Conservation (phyloP, 345 rosid genomes). For the Brassica cretica region DNA sequence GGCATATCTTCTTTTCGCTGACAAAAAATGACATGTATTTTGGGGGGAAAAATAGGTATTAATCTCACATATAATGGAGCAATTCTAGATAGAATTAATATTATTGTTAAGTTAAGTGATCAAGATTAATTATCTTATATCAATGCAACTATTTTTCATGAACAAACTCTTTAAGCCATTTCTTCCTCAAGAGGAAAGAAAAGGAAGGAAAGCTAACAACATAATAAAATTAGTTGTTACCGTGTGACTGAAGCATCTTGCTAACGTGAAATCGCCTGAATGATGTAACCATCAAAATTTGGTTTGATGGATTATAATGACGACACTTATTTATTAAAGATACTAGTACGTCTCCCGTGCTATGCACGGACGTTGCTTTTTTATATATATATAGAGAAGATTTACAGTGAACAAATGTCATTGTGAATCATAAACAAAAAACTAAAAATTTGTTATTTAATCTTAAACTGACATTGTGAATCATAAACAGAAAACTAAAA, state of each 20-base stretch:
- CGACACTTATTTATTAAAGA: background rate
- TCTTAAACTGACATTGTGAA: too few relatives aligned
- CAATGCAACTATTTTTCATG: background rate
- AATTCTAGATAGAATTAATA: background rate
- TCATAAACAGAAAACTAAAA: too few relatives aligned
- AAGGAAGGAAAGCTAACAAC: background rate
- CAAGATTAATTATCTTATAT: background rate
- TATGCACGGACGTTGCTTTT: too few relatives aligned
- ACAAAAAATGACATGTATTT: background rate
- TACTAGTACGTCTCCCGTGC: too few relatives aligned
- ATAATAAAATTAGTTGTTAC: background rate
- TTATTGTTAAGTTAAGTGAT: background rate
- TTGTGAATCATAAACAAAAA: background rate
- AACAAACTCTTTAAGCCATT: background rate
- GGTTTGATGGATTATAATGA: constrained; percentile 23
- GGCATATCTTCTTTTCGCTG: background rate
- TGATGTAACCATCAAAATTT: constrained; percentile 34
- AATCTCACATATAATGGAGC: background rate
- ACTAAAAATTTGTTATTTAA: too few relatives aligned
- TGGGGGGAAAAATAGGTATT: constrained; percentile 10
- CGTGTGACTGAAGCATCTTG: constrained; percentile 19
- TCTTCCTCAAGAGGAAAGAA: background rate
- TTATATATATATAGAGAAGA: background rate
- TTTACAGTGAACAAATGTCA: background rate
- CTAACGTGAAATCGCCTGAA: background rate